phyloP scores from a whole-genome alignment of 208 protist species.

The Trypanosoma melophagium region DNA sequence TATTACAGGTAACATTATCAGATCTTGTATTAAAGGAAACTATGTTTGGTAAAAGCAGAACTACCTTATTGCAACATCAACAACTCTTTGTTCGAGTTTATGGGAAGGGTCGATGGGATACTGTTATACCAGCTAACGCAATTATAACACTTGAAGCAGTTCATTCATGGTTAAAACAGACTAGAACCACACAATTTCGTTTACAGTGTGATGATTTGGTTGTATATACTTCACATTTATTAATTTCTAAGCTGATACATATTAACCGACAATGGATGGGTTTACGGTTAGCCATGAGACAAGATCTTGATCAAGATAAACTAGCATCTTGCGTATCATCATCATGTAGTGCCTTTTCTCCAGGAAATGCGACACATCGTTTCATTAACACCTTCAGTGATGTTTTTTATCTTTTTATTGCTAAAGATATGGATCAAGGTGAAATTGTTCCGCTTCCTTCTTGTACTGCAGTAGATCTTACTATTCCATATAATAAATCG shows the following conservation, averaged over 20 bases:
- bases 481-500: conserved; percentile 40
- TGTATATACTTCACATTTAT: conserved; percentile 54
- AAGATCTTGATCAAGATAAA: neutral
- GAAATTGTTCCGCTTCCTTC: conserved; percentile 31
- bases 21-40: conserved; percentile 31
- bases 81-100: conserved; percentile 46
- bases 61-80: conserved; percentile 33
- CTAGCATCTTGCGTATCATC: neutral
- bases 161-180: conserved; percentile 48
- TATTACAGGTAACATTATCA: conserved; percentile 40
- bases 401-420: conserved; percentile 53
- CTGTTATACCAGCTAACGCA: conserved; percentile 40
- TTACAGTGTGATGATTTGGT: conserved; percentile 53
- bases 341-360: neutral
- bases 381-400: conserved; percentile 68
- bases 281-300: conserved; percentile 1
- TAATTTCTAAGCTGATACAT: conserved; percentile 66
- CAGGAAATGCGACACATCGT: conserved; percentile 49
- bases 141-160: conserved; percentile 41
- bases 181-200: conserved; percentile 41
- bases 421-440: conserved; percentile 13
- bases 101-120: conserved; percentile 78
- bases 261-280: conserved; percentile 29
- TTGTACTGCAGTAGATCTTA: conserved; percentile 30
- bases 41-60: conserved; percentile 32